A percentile compares a stretch with the other conserved stretches of the same genome.
Evolutionary conservation across 495 filamentous ascomycete species (phyloP).

Genomic region (Hypoxylon perforatum): DNA sequence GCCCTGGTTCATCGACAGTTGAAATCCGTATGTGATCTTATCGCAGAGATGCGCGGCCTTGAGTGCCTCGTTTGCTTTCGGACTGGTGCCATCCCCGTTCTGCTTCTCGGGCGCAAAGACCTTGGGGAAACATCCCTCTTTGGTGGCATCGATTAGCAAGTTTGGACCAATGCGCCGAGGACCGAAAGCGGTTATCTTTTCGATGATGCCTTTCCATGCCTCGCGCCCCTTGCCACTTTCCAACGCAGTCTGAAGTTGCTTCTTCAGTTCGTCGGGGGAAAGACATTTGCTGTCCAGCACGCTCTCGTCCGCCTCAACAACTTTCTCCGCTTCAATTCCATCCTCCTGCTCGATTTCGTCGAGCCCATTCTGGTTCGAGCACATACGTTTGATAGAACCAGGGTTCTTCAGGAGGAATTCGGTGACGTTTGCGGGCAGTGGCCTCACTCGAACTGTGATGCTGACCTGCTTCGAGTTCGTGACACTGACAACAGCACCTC

Average conservation of each 20-base stretch:
- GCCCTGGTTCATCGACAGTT: constrained; percentile 88
- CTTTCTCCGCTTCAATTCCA: constrained; percentile 57
- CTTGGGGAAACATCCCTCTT: constrained; percentile 75
- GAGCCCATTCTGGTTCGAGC: constrained; percentile 70
- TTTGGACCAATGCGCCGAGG: constrained; percentile 88
- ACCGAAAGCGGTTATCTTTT: constrained; percentile 89
- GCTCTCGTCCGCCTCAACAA: constrained; percentile 59
- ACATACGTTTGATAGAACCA: constrained; percentile 80
- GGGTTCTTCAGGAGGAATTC: constrained; percentile 86
- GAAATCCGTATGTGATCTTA: constrained; percentile 92
- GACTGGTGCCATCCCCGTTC: constrained; percentile 39
- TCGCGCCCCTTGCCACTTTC: constrained; percentile 73
- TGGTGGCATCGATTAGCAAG: constrained; percentile 85
- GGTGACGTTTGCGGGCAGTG: constrained; percentile 81
- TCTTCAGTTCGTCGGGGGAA: constrained; percentile 77
- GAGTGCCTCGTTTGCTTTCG: constrained; percentile 61
- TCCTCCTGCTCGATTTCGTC: constrained; percentile 51
- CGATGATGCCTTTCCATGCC: constrained; percentile 78
- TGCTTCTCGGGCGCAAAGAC: constrained; percentile 67
- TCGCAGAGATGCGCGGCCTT: constrained; percentile 82
- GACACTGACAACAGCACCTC: constrained; percentile 78
- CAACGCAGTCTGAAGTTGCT: constrained; percentile 74
- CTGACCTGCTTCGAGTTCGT: constrained; percentile 89
- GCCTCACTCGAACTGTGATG: constrained; percentile 79
- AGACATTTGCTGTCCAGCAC: constrained; percentile 65